These are phyloP conservation scores for Hygrophila difformis DNA, from an alignment of 257 asterid genomes.

Conservation along the genomic window DNA sequence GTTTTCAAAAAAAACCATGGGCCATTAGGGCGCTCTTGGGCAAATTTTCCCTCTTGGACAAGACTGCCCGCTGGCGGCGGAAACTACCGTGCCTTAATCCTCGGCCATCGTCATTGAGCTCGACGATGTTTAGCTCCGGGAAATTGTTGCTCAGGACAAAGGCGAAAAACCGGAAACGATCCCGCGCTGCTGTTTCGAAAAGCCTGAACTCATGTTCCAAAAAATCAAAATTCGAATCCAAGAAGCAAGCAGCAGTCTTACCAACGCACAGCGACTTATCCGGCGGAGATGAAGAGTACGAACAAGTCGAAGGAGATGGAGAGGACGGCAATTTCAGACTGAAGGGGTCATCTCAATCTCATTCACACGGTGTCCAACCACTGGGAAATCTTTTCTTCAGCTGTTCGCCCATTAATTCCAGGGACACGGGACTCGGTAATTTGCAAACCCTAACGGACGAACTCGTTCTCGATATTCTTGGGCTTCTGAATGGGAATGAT, in stretches of 20 bases:
- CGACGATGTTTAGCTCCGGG: slow-evolving; percentile 43
- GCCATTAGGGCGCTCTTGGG: no score
- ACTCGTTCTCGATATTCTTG: slow-evolving; percentile 77
- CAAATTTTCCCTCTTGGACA: no score
- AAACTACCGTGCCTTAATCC: neutral
- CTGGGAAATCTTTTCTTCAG: slow-evolving; percentile 76
- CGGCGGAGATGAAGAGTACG: slow-evolving; percentile 17
- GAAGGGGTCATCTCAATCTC: slow-evolving; percentile 49
- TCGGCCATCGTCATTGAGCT: slow-evolving; percentile 1
- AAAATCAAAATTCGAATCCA: slow-evolving; percentile 18
- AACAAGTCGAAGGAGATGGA: slow-evolving; percentile 21
- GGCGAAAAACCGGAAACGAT: slow-evolving; percentile 25
- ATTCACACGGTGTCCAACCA: slow-evolving; percentile 78
- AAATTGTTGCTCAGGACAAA: slow-evolving; percentile 29
- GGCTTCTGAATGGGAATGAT: slow-evolving; percentile 47
- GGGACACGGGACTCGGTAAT: slow-evolving; percentile 76
- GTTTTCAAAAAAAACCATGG: no score
- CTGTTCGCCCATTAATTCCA: slow-evolving; percentile 47
- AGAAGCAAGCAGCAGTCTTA: slow-evolving; percentile 15
- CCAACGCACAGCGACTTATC: slow-evolving; percentile 6
- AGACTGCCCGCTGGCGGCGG: neutral
- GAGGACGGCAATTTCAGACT: slow-evolving; percentile 58
- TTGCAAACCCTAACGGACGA: slow-evolving; percentile 69
- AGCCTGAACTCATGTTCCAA: slow-evolving; percentile 15
- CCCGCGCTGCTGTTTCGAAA: slow-evolving; percentile 20